Percentiles rank a stretch among this genome's conserved stretches.
phyloP scores from a whole-genome alignment of 352 stramenopile genomes.

The Nothophytophthora sp. region DNA sequence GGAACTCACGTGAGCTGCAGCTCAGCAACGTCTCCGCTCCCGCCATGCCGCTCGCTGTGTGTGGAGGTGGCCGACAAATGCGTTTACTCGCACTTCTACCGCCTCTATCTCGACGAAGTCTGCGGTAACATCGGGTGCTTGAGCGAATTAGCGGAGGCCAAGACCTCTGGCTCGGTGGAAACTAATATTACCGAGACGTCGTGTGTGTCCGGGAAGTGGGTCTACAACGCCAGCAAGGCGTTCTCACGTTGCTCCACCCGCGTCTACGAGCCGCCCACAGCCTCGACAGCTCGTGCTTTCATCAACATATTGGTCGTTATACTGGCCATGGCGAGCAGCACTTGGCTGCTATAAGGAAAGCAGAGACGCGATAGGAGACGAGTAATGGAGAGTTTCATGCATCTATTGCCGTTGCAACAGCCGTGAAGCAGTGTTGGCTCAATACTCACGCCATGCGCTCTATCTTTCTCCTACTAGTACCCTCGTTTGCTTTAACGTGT shows the following conservation, averaged over 20 bases:
- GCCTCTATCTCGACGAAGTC: conserved; percentile 60
- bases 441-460: conserved; percentile 4
- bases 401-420: conserved; percentile 7
- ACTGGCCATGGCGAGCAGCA: neutral
- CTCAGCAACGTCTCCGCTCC: conserved; percentile 31
- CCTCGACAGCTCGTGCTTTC: neutral
- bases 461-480: neutral
- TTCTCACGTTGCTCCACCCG: conserved; percentile 66
- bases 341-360: conserved; percentile 8
- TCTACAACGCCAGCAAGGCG: conserved; percentile 41
- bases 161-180: conserved; percentile 24
- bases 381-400: neutral
- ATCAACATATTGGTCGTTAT: neutral
- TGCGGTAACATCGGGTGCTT: conserved; percentile 68
- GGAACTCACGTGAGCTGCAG: conserved; percentile 34
- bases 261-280: conserved; percentile 36
- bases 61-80: conserved; percentile 80
- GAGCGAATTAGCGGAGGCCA: conserved; percentile 43
- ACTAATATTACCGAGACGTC: conserved; percentile 32
- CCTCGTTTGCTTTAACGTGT: neutral
- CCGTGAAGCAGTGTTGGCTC: neutral
- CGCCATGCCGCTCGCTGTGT: conserved; percentile 68
- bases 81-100: conserved; percentile 75
- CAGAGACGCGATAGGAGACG: neutral
- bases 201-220: conserved; percentile 55